Percentiles rank a stretch among this genome's conserved stretches.
phyloP scores from a whole-genome alignment of 2,329 filamentous ascomycete species.

The Talaromyces funiculosus region DNA sequence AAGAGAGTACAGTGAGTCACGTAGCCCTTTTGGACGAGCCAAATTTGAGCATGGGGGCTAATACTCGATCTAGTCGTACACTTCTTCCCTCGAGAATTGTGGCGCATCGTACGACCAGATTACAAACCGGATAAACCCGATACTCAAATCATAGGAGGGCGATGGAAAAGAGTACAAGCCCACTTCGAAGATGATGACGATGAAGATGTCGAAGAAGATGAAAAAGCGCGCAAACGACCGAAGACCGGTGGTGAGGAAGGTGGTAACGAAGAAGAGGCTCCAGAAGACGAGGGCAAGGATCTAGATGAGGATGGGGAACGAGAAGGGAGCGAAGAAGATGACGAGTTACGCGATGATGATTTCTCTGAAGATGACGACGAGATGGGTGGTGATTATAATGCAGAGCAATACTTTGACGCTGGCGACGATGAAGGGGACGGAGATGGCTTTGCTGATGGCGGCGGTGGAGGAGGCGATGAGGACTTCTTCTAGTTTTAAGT shows the following conservation, averaged over 20 bases:
- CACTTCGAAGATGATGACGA: conserved; percentile 45
- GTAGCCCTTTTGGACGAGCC: neutral
- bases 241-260: conserved; percentile 29
- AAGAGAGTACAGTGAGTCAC: conserved; percentile 50
- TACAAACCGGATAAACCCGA: conserved; percentile 33
- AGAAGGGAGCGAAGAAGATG: conserved; percentile 44
- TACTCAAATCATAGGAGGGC: conserved; percentile 23
- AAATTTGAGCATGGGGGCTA: neutral
- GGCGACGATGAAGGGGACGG: conserved; percentile 52
- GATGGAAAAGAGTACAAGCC: conserved; percentile 24
- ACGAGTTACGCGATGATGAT: conserved; percentile 53
- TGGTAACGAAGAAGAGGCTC: conserved; percentile 22
- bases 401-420: conserved; percentile 59
- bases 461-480: conserved; percentile 48
- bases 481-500: conserved; percentile 33
- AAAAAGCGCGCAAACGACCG: conserved; percentile 28
- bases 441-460: conserved; percentile 52
- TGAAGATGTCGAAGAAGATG: conserved; percentile 26
- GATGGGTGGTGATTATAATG: conserved; percentile 58
- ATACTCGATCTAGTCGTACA: conserved; percentile 41
- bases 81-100: conserved; percentile 56
- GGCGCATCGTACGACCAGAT: conserved; percentile 48
- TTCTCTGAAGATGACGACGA: conserved; percentile 57
- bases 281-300: conserved; percentile 20
- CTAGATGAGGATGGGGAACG: conserved; percentile 39